These are phyloP conservation scores for Allium sativum DNA, from an alignment of 106 monocot species.

Conservation along the genomic window DNA sequence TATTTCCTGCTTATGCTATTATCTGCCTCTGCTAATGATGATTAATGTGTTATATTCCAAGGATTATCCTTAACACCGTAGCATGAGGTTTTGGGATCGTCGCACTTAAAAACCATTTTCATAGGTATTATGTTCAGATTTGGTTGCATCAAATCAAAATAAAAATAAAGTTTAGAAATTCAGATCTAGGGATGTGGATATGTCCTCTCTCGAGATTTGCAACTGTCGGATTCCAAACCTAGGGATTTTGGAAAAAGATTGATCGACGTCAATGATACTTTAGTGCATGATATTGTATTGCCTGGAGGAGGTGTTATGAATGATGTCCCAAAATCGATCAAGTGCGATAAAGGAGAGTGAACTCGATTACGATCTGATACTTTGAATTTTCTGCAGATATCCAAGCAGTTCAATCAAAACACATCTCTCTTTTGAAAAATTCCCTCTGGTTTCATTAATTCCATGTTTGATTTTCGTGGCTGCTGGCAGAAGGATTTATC, in stretches of 20 bases:
- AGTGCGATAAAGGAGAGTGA: conserved; percentile 72
- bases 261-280: conserved; percentile 27
- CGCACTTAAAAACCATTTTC: too few species aligned
- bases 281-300: conserved; percentile 30
- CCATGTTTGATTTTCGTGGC: conserved; percentile 58
- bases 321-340: conserved; percentile 33
- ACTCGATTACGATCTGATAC: conserved; percentile 64
- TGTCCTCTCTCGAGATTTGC: conserved; percentile 47
- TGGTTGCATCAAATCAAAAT: too few species aligned
- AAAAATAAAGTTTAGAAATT: too few species aligned
- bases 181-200: conserved; percentile 78
- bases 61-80: too few species aligned
- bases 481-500: conserved; percentile 64
- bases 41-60: too few species aligned
- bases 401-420: conserved; percentile 58
- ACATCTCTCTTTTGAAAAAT: conserved; percentile 56
- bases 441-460: conserved; percentile 69
- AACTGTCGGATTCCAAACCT: conserved; percentile 23
- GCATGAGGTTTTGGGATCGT: too few species aligned
- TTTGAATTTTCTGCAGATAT: conserved; percentile 70
- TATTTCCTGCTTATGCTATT: too few species aligned
- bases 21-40: too few species aligned
- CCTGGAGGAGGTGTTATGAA: conserved; percentile 49
- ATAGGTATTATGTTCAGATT: too few species aligned
- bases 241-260: conserved; percentile 22